Percentiles rank a stretch among this genome's conserved stretches.
Conservation (phyloP, 352 stramenopile genomes). For the Pythium apleroticum region DNA sequence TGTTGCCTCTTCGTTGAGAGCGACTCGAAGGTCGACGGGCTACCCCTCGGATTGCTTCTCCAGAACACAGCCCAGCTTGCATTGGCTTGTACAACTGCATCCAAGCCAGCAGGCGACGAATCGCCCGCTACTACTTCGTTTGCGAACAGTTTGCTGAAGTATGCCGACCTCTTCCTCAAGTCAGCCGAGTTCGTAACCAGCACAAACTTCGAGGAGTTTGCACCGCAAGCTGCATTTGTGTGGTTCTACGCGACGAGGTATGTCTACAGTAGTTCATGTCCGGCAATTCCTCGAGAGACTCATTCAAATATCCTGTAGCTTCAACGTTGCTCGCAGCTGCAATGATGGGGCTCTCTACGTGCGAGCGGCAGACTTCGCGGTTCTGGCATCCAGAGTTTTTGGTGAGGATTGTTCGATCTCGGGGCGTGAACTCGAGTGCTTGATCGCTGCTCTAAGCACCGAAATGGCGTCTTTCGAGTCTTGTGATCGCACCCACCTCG, state of each 20-base stretch:
- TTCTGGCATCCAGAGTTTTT: conserved; percentile 43
- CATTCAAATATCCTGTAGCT: conserved; percentile 33
- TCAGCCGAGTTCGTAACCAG: conserved; percentile 16
- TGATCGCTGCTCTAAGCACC: conserved; percentile 58
- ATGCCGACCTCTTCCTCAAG: conserved; percentile 41
- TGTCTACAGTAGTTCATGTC: not conserved
- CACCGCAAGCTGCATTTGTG: conserved; percentile 50
- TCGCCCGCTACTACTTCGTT: conserved; percentile 23
- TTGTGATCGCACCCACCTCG: conserved; percentile 37
- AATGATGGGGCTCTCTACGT: conserved; percentile 53
- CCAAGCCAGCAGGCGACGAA: not conserved
- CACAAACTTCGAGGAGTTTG: conserved; percentile 21
- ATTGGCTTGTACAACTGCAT: conserved; percentile 26
- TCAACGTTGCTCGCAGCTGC: conserved; percentile 65
- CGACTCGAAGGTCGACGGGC: not conserved
- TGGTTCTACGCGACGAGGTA: conserved; percentile 85
- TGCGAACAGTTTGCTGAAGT: conserved; percentile 42
- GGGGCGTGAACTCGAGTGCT: conserved; percentile 38
- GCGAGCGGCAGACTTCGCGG: conserved; percentile 55
- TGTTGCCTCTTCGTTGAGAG: conserved; percentile 22
- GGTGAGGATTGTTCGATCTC: conserved; percentile 36
- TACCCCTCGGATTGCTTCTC: conserved; percentile 45
- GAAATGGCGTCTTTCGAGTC: conserved; percentile 57
- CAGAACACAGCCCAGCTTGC: conserved; percentile 75
- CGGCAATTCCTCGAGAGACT: not conserved